Percentiles rank a stretch among this genome's conserved stretches.
These are phyloP conservation scores for Parathielavia appendiculata DNA, from an alignment of 495 filamentous ascomycete genomes.

Conservation along the genomic window DNA sequence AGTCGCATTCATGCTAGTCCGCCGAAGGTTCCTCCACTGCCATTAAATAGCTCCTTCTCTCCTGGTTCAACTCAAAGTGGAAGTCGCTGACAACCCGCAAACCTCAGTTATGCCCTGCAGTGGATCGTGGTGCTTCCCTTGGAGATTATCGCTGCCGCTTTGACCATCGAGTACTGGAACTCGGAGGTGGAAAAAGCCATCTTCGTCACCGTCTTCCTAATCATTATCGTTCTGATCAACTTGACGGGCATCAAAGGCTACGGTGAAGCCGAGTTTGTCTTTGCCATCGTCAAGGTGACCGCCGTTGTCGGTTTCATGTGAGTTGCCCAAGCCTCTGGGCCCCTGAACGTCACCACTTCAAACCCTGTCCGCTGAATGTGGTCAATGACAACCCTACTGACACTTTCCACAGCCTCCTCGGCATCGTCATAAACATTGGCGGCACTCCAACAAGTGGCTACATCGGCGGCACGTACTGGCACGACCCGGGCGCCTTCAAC, in stretches of 20 bases:
- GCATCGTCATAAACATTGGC: conserved; percentile 73
- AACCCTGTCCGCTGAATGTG: not conserved
- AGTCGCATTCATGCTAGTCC: no score
- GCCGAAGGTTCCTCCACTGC: no score
- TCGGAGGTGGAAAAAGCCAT: conserved; percentile 60
- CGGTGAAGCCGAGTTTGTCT: conserved; percentile 87
- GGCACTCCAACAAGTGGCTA: conserved; percentile 73
- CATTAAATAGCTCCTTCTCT: no score
- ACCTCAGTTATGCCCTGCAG: conserved; percentile 77
- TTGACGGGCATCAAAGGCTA: conserved; percentile 82
- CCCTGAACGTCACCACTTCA: not conserved
- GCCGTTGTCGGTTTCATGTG: conserved; percentile 88
- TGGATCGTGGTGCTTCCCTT: conserved; percentile 88
- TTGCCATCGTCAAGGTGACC: conserved; percentile 78
- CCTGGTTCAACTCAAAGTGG: no score
- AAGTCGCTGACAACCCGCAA: not conserved
- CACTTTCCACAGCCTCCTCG: conserved; percentile 57
- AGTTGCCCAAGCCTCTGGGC: conserved; percentile 35
- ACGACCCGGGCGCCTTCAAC: conserved; percentile 77
- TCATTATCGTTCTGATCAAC: conserved; percentile 73
- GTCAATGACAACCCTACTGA: not conserved
- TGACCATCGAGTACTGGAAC: conserved; percentile 87
- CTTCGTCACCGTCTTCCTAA: conserved; percentile 78
- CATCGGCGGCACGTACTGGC: conserved; percentile 79
- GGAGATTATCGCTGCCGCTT: conserved; percentile 85